A percentile compares a stretch with the other conserved stretches of the same genome.
phyloP scores from a whole-genome alignment of 768 basidiomycete species.

The Boletus vinaceobasis region DNA sequence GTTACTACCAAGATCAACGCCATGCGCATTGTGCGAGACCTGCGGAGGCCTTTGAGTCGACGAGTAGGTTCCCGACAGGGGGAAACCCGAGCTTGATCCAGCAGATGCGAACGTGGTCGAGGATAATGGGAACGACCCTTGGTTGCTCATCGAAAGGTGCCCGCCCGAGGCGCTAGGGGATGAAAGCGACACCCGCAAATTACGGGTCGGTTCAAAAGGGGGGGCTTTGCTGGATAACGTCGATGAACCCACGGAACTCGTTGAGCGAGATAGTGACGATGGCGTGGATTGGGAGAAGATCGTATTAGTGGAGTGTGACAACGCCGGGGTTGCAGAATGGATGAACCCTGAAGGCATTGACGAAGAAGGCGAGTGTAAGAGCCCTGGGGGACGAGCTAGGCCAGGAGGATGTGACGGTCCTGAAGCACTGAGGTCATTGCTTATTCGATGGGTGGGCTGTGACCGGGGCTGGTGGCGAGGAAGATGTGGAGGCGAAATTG shows the following conservation, averaged over 20 bases:
- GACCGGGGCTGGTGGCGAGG: conserved; percentile 28
- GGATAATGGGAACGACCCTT: conserved; percentile 19
- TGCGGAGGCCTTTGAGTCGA: conserved; percentile 15
- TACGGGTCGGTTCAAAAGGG: conserved; percentile 50
- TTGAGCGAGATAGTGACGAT: conserved; percentile 28
- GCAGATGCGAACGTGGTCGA: conserved; percentile 7
- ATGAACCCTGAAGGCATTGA: conserved; percentile 17
- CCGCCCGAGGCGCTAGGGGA: conserved; percentile 17
- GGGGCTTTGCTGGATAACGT: conserved; percentile 52
- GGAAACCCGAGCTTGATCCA: conserved; percentile 9
- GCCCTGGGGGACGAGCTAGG: conserved; percentile 10
- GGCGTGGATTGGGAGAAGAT: conserved; percentile 19
- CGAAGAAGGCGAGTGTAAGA: conserved; percentile 10
- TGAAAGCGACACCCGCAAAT: conserved; percentile 23
- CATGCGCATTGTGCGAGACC: conserved; percentile 3
- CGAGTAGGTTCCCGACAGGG: conserved; percentile 13
- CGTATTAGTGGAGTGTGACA: conserved; percentile 16
- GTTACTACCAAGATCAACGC: conserved; percentile 5
- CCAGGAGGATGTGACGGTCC: conserved; percentile 18
- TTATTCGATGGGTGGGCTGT: conserved; percentile 21
- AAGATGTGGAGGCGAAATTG: conserved; percentile 27
- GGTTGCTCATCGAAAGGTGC: conserved; percentile 9
- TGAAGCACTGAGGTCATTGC: conserved; percentile 11
- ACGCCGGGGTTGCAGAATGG: conserved; percentile 3
- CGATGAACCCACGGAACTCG: conserved; percentile 32